These are phyloP conservation scores for Botrytis aclada DNA, from an alignment of 2,329 filamentous ascomycete species.

Conservation along the genomic window DNA sequence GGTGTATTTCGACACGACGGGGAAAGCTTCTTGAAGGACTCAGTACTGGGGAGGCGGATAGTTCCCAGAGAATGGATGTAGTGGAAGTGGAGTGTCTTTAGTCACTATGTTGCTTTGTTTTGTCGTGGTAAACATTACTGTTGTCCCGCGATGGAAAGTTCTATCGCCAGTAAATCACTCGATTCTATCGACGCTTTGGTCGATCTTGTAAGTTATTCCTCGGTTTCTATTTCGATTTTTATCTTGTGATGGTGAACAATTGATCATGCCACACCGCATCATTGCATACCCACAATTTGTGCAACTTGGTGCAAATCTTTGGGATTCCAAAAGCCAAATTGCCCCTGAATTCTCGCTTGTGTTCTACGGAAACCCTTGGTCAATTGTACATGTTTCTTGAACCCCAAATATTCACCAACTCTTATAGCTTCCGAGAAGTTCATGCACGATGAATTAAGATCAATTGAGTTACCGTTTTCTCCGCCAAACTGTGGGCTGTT, in stretches of 20 bases:
- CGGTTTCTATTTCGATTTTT: neutral
- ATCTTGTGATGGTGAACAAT: too few species aligned
- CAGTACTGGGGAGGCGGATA: neutral
- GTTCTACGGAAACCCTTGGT: too few species aligned
- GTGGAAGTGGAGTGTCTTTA: neutral
- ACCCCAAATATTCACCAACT: too few species aligned
- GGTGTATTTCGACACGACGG: accelerated
- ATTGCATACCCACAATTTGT: neutral
- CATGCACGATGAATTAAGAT: accelerated
- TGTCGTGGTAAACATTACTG: accelerated
- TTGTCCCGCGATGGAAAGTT: neutral
- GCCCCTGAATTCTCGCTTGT: neutral
- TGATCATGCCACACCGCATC: neutral
- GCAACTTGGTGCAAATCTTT: neutral
- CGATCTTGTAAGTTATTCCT: neutral
- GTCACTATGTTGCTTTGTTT: neutral
- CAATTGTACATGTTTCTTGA: neutral
- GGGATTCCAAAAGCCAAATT: neutral
- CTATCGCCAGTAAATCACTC: accelerated
- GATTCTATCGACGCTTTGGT: neutral
- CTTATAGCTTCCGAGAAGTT: accelerated
- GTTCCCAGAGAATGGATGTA: accelerated
- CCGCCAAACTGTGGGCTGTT: accelerated
- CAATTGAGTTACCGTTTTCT: neutral
- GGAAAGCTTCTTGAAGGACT: neutral